phyloP scores from a whole-genome alignment of 2,329 filamentous ascomycete species.

The Pseudogymnoascus sp. region DNA sequence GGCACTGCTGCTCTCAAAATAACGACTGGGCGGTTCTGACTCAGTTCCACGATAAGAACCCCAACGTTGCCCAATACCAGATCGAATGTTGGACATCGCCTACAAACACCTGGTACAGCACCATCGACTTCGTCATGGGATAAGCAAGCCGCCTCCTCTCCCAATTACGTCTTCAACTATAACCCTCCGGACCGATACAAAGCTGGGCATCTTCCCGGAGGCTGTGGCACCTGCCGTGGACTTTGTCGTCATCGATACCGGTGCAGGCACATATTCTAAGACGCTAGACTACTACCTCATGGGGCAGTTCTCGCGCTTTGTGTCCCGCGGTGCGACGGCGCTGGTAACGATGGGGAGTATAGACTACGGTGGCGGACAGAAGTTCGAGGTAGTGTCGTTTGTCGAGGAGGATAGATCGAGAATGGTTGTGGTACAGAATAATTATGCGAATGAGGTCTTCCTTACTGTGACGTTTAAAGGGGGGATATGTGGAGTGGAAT shows the following conservation, averaged over 20 bases:
- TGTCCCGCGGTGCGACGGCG: slow-evolving; percentile 37
- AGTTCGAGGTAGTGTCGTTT: slow-evolving; percentile 38
- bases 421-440: slow-evolving; percentile 41
- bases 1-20: slow-evolving; percentile 25
- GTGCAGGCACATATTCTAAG: slow-evolving; percentile 34
- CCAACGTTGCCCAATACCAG: slow-evolving; percentile 37
- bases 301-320: slow-evolving; percentile 43
- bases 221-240: slow-evolving; percentile 38
- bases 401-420: slow-evolving; percentile 38
- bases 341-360: slow-evolving; percentile 37
- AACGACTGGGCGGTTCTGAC: slow-evolving; percentile 21
- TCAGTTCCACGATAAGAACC: slow-evolving; percentile 34
- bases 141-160: neutral
- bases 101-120: slow-evolving; percentile 48
- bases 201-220: slow-evolving; percentile 39
- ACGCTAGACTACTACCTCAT: slow-evolving; percentile 46
- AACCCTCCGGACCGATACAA: slow-evolving; percentile 31
- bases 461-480: slow-evolving; percentile 30
- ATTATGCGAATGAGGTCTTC: slow-evolving; percentile 37
- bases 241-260: slow-evolving; percentile 49
- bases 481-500: slow-evolving; percentile 33
- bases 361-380: slow-evolving; percentile 32
- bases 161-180: neutral
- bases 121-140: slow-evolving; percentile 42
- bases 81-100: slow-evolving; percentile 40